These are phyloP conservation scores for Aquilaria sinensis DNA, from an alignment of 345 rosid species.

Conservation along the genomic window DNA sequence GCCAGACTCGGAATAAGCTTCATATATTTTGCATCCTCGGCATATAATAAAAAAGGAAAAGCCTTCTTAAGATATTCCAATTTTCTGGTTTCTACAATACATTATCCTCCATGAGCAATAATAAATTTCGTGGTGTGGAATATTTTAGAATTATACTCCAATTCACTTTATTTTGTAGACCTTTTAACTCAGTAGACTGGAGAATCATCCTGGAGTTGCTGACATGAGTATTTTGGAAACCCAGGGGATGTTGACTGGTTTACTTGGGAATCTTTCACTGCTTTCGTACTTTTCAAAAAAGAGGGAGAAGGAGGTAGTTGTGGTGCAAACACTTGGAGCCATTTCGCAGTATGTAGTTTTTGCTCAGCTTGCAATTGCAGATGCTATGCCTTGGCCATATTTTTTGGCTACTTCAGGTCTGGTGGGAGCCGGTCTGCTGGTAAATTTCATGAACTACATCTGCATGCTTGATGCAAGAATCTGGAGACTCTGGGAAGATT, in stretches of 20 bases:
- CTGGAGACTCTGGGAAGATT: conserved; percentile 86
- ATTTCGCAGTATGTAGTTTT: conserved; percentile 49
- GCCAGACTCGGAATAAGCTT: too few relatives aligned
- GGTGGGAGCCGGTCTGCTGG: conserved; percentile 51
- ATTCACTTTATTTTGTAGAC: neutral
- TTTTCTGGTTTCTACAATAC: too few relatives aligned
- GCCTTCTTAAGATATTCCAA: too few relatives aligned
- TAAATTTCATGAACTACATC: conserved; percentile 51
- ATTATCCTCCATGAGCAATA: too few relatives aligned
- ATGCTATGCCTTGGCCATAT: conserved; percentile 69
- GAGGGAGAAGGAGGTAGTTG: conserved; percentile 67
- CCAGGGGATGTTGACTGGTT: conserved; percentile 89
- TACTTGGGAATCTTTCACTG: conserved; percentile 81
- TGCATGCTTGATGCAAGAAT: conserved; percentile 37
- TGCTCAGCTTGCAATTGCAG: conserved; percentile 75
- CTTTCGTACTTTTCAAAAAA: conserved; percentile 81
- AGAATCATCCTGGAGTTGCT: neutral
- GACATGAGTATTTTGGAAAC: conserved; percentile 16
- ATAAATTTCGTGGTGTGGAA: neutral
- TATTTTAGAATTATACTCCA: neutral
- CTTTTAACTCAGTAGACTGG: neutral
- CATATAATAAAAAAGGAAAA: too few relatives aligned
- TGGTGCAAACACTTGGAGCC: conserved; percentile 83
- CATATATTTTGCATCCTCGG: too few relatives aligned
- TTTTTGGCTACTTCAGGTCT: conserved; percentile 48